Evolutionary conservation across 441 rosid species (phyloP).

Genomic region (Capsella rubella): DNA sequence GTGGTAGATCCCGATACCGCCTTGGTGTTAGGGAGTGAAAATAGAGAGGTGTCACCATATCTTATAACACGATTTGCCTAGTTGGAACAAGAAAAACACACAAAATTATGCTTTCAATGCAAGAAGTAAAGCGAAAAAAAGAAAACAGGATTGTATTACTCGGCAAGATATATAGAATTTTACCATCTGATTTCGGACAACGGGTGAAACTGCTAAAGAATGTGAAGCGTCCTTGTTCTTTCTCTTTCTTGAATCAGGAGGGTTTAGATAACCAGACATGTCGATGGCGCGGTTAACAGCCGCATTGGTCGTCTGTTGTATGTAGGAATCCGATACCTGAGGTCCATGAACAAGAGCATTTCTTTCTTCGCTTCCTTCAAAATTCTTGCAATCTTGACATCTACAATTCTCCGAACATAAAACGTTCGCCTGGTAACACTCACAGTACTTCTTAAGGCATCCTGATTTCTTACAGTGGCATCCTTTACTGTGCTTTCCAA

Average conservation of each 20-base stretch:
- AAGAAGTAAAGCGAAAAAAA: slow-evolving; percentile 6
- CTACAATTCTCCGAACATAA: slow-evolving; percentile 94
- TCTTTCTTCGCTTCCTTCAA: slow-evolving; percentile 92
- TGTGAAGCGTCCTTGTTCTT: slow-evolving; percentile 53
- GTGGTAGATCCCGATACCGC: slow-evolving; percentile 52
- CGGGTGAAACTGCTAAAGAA: slow-evolving; percentile 36
- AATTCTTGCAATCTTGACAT: slow-evolving; percentile 96
- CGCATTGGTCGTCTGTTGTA: slow-evolving; percentile 94
- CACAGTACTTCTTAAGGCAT: slow-evolving; percentile 97
- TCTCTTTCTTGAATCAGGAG: slow-evolving; percentile 60
- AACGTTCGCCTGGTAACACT: slow-evolving; percentile 91
- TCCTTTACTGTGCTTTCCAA: slow-evolving; percentile 92
- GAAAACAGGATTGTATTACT: not conserved
- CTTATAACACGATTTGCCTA: slow-evolving; percentile 24
- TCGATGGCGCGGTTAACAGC: slow-evolving; percentile 86
- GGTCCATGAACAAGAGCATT: slow-evolving; percentile 71
- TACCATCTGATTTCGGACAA: slow-evolving; percentile 60
- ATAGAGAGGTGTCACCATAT: slow-evolving; percentile 33
- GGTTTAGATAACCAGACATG: slow-evolving; percentile 68
- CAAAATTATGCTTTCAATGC: not conserved
- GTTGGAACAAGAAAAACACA: slow-evolving; percentile 23
- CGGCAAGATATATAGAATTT: slow-evolving; percentile 13
- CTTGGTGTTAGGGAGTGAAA: slow-evolving; percentile 46
- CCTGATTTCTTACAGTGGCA: slow-evolving; percentile 95
- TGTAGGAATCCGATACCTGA: slow-evolving; percentile 63